phyloP scores from a whole-genome alignment of 176 grass and related monocot species.

The Echinochloa phyllopogon region DNA sequence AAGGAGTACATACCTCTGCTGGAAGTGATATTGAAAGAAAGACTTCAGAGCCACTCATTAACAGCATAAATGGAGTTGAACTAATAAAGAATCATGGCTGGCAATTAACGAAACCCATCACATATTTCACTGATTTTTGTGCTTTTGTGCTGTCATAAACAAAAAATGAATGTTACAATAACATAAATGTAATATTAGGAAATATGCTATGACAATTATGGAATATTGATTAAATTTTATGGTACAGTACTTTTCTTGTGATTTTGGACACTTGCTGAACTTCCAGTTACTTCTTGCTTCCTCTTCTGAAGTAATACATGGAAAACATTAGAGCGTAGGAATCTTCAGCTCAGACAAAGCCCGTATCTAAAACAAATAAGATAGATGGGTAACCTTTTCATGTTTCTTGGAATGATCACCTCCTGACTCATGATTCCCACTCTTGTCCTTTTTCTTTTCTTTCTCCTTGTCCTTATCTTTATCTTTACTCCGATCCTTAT shows the following conservation, averaged over 20 bases:
- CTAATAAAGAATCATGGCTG: constrained; percentile 18
- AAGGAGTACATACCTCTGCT: constrained; percentile 34
- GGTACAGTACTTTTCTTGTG: constrained; percentile 63
- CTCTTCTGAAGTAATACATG: constrained; percentile 52
- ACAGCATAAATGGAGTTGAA: constrained; percentile 49
- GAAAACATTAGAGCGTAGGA: constrained; percentile 33
- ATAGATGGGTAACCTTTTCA: constrained; percentile 70
- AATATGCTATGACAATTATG: background rate
- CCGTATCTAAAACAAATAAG: background rate
- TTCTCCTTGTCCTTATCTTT: constrained; percentile 75
- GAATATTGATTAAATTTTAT: constrained; percentile 29
- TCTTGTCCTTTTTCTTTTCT: constrained; percentile 94
- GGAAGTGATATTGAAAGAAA: constrained; percentile 29
- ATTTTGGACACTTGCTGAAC: constrained; percentile 54
- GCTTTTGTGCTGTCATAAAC: constrained; percentile 63
- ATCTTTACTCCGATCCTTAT: constrained; percentile 91
- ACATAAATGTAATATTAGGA: constrained; percentile 6
- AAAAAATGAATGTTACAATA: constrained; percentile 37
- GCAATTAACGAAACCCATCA: background rate
- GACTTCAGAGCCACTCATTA: constrained; percentile 33
- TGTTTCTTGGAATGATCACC: constrained; percentile 89
- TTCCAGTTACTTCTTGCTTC: constrained; percentile 62
- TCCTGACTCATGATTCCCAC: constrained; percentile 70
- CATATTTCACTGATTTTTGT: constrained; percentile 52
- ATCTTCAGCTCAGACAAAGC: background rate